Conservation (phyloP, 305 asterid genomes). For the Nicotiana rustica region DNA sequence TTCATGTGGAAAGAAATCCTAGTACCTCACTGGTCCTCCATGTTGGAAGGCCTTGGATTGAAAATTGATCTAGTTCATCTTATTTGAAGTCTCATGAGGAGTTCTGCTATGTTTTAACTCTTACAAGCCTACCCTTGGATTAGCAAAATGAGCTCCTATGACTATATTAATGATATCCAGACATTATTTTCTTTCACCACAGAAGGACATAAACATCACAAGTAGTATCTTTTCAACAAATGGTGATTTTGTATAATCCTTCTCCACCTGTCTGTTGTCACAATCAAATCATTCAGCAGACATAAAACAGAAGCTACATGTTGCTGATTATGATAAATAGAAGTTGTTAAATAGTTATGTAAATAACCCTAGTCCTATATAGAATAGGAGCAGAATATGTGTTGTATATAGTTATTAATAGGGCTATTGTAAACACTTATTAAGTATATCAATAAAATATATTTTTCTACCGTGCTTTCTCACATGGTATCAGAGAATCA, state of each 20-base stretch:
- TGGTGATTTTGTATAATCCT: constrained; percentile 1
- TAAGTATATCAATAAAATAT: too few species aligned
- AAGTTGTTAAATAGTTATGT: too few species aligned
- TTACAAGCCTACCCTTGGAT: constrained; percentile 11
- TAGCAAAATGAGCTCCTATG: neutral
- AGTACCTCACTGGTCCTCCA: constrained; percentile 1
- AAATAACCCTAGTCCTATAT: too few species aligned
- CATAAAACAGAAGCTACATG: constrained; percentile 3
- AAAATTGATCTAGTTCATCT: constrained; percentile 1
- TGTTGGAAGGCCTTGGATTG: constrained; percentile 17
- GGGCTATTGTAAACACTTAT: too few species aligned
- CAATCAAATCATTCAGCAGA: neutral
- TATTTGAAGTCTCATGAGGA: neutral
- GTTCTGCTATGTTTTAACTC: constrained; percentile 11
- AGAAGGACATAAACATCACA: neutral
- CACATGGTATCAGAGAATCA: too few species aligned
- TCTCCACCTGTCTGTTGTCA: neutral
- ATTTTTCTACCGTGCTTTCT: too few species aligned
- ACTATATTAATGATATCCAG: neutral
- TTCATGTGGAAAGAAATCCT: too few species aligned
- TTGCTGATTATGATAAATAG: constrained; percentile 22
- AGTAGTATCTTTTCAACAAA: neutral
- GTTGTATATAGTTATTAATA: too few species aligned
- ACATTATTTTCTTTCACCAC: neutral
- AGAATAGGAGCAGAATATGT: too few species aligned